These are phyloP conservation scores for Cystobasidium onofrii DNA, from an alignment of 768 basidiomycete species.

Conservation along the genomic window DNA sequence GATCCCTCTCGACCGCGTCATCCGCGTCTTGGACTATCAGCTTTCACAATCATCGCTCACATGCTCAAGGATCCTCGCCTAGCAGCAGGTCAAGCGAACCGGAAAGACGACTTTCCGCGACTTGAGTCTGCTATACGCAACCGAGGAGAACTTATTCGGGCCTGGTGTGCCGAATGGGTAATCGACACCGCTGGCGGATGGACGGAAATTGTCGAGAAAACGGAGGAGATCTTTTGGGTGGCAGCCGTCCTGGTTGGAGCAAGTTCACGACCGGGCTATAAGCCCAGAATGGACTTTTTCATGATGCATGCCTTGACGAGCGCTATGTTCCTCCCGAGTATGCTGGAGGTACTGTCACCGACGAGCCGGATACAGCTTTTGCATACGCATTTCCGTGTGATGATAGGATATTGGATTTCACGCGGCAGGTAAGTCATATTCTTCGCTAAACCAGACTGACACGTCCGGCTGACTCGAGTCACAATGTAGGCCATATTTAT, in stretches of 20 bases:
- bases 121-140: slow-evolving; percentile 35
- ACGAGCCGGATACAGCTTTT: slow-evolving; percentile 39
- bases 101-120: slow-evolving; percentile 33
- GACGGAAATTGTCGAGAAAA: slow-evolving; percentile 40
- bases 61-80: slow-evolving; percentile 38
- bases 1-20: slow-evolving; percentile 27
- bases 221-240: slow-evolving; percentile 41
- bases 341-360: slow-evolving; percentile 40
- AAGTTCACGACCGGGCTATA: slow-evolving; percentile 37
- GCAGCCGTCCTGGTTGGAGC: slow-evolving; percentile 40
- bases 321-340: slow-evolving; percentile 39
- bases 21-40: slow-evolving; percentile 37
- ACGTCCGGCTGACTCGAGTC: too few relatives aligned
- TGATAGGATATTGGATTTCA: slow-evolving; percentile 40
- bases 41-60: slow-evolving; percentile 40
- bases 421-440: slow-evolving; percentile 34
- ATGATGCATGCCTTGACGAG: slow-evolving; percentile 41
- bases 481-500: slow-evolving; percentile 33
- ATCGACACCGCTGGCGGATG: slow-evolving; percentile 34
- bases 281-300: slow-evolving; percentile 41
- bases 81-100: slow-evolving; percentile 36
- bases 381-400: slow-evolving; percentile 39
- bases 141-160: slow-evolving; percentile 12
- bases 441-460: background rate
- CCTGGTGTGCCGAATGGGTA: slow-evolving; percentile 39